Evolutionary conservation across 2,329 filamentous ascomycete genomes (phyloP).

Genomic region (Arthrobotrys sinensis): DNA sequence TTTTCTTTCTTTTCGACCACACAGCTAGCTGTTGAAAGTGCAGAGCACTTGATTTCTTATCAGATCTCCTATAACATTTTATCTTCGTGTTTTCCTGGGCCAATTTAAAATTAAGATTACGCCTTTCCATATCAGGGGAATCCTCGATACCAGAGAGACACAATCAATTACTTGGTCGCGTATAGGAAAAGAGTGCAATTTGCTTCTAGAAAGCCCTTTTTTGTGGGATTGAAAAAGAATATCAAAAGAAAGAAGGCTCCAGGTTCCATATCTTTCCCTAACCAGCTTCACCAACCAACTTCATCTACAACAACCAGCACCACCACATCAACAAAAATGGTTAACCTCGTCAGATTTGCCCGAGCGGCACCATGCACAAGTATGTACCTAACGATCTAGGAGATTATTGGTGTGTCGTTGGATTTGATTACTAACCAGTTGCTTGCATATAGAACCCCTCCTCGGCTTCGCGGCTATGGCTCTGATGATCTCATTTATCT

Average conservation of each 20-base stretch:
- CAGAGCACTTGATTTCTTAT: slow-evolving; percentile 50
- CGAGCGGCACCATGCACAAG: slow-evolving; percentile 60
- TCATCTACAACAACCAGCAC: slow-evolving; percentile 29
- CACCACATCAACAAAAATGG: slow-evolving; percentile 42
- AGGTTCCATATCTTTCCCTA: slow-evolving; percentile 26
- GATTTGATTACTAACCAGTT: slow-evolving; percentile 8
- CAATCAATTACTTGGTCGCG: slow-evolving; percentile 19
- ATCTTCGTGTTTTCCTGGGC: slow-evolving; percentile 19
- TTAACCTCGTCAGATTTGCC: slow-evolving; percentile 55
- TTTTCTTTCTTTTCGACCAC: slow-evolving; percentile 40
- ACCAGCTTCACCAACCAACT: slow-evolving; percentile 24
- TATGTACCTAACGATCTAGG: slow-evolving; percentile 35
- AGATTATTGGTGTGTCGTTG: not conserved
- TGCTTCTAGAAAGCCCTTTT: slow-evolving; percentile 41
- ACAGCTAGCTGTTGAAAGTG: slow-evolving; percentile 60
- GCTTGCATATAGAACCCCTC: slow-evolving; percentile 57
- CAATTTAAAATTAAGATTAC: slow-evolving; percentile 58
- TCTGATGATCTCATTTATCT: slow-evolving; percentile 63
- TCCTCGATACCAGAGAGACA: slow-evolving; percentile 29
- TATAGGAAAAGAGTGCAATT: slow-evolving; percentile 35
- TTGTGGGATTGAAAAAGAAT: slow-evolving; percentile 24
- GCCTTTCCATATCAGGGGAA: slow-evolving; percentile 47
- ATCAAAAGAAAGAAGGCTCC: slow-evolving; percentile 23
- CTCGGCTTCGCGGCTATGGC: slow-evolving; percentile 62
- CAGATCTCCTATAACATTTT: slow-evolving; percentile 34